Base-by-base conservation (phyloP, 176 grass and related monocot genomes). In the Secale cereale region DNA sequence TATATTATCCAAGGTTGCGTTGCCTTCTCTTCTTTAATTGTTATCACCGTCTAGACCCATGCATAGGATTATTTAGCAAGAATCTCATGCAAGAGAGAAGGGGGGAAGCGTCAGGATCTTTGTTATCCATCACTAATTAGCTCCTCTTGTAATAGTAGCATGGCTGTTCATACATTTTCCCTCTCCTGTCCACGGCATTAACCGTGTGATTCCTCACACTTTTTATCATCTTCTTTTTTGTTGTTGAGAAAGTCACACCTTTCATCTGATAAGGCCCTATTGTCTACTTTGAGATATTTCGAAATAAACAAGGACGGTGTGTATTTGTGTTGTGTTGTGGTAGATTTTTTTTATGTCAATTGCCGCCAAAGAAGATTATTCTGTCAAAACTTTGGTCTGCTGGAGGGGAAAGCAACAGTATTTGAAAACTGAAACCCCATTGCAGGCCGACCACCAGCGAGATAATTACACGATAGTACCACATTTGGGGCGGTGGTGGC, bases 161-260 rank as follows among this genome's bases (percentile, higher is more conserved):
- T 80, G 50, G 45, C 15, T 12, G 57, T 32, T 79, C 73, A 83
- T 25, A 45, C 67, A 70, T 63, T 88, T 81, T 52, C 3, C 19
- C 16, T 50, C 59, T 76, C 45, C 43, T n/a, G 12, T 52, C 27
- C 26, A 59, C 13, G 25, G 8, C 82, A 85, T 74, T 46, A 54
- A 48, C 61, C 61, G 61, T 84, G 81, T 84, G 76, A 65, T 74
- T 64, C 19, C 2, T 90, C 65, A 72, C 65, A 35, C 37, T 8
- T 46, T 57, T 35, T 9, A 52, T 19, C 16, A n/a, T n/a, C 19
- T 52, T 7, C 16, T 52, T 19, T 52, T 7, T 2, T 19, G 16
- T n/a, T n/a, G 5, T 17, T 12, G 48, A 7, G 15, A 19, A 37
- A 50, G 19, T 52, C 54, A 57, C 54, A 57, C 54, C 7, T 57